These are phyloP conservation scores for Porphyridium purpureum DNA, from an alignment of 23 red algal genomes.

Conservation along the genomic window DNA sequence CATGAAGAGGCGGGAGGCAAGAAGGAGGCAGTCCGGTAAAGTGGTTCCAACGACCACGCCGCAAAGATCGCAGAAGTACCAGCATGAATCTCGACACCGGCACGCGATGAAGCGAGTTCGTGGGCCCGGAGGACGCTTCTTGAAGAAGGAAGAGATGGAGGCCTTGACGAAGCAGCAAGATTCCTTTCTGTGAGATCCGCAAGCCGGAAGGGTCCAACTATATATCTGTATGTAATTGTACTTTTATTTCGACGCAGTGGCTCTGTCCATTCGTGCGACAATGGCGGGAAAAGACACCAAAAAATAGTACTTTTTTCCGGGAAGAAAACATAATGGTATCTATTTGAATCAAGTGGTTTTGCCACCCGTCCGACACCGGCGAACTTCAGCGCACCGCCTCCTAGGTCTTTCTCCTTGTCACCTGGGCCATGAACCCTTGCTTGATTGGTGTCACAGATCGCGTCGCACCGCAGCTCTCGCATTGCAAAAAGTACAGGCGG, in stretches of 20 bases:
- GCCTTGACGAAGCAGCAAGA: neutral
- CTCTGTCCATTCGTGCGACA: too few relatives aligned
- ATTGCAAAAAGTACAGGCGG: constrained; percentile 89
- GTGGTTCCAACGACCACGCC: constrained; percentile 55
- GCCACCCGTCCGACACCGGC: too few relatives aligned
- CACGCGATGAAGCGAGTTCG: constrained; percentile 58
- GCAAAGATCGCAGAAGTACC: constrained; percentile 40
- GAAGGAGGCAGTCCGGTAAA: constrained; percentile 53
- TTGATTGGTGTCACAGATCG: constrained; percentile 84
- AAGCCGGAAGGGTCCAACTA: too few relatives aligned
- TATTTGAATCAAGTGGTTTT: too few relatives aligned
- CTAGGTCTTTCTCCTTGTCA: constrained; percentile 35
- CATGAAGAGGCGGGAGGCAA: constrained; percentile 35
- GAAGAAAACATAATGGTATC: too few relatives aligned
- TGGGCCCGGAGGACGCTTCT: constrained; percentile 55
- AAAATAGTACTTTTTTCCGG: too few relatives aligned
- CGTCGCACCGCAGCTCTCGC: constrained; percentile 87
- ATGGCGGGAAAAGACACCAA: too few relatives aligned
- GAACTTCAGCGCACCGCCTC: too few relatives aligned
- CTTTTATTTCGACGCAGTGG: too few relatives aligned
- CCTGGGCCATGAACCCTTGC: constrained; percentile 90
- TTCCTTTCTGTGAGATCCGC: too few relatives aligned
- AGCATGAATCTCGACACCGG: constrained; percentile 66
- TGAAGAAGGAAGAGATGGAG: constrained; percentile 38
- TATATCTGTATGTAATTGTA: too few relatives aligned